Conservation (phyloP, 768 basidiomycete species). For the Xerocomellus amylosporus region DNA sequence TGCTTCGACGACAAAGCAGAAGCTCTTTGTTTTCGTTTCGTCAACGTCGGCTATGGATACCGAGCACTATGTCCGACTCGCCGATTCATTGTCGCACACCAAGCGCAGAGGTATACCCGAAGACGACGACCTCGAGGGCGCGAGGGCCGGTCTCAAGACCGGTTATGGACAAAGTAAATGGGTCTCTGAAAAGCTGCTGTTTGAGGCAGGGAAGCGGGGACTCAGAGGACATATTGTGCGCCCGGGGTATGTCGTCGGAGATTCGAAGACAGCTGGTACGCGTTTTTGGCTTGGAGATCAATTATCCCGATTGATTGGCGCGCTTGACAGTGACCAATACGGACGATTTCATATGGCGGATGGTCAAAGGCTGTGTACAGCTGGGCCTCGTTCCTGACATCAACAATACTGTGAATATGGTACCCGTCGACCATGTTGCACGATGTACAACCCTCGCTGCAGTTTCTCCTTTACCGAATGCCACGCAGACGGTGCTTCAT, state of each 20-base stretch:
- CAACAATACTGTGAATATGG: slow-evolving; percentile 98
- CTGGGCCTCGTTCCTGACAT: slow-evolving; percentile 96
- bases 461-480: slow-evolving; percentile 50
- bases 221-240: slow-evolving; percentile 83
- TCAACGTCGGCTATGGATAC: slow-evolving; percentile 95
- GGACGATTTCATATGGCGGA: slow-evolving; percentile 97
- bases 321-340: slow-evolving; percentile 82
- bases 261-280: slow-evolving; percentile 82
- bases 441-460: slow-evolving; percentile 74
- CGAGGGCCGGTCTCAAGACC: slow-evolving; percentile 68
- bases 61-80: slow-evolving; percentile 83
- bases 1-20: slow-evolving; percentile 69
- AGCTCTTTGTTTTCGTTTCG: slow-evolving; percentile 86
- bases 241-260: slow-evolving; percentile 95
- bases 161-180: slow-evolving; percentile 99
- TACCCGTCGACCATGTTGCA: slow-evolving; percentile 96
- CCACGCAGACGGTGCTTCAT: slow-evolving; percentile 65
- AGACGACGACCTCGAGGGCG: slow-evolving; percentile 84
- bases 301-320: slow-evolving; percentile 1
- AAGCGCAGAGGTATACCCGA: slow-evolving; percentile 75
- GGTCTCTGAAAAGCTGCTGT: slow-evolving; percentile 94
- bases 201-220: slow-evolving; percentile 87
- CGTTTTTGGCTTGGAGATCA: neutral
- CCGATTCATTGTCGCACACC: slow-evolving; percentile 58
- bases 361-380: slow-evolving; percentile 98